Evolutionary conservation across 2,329 filamentous ascomycete species (phyloP), one percentile per base, ranked within the genome.

Genomic region (Chaetomium sp.): DNA sequence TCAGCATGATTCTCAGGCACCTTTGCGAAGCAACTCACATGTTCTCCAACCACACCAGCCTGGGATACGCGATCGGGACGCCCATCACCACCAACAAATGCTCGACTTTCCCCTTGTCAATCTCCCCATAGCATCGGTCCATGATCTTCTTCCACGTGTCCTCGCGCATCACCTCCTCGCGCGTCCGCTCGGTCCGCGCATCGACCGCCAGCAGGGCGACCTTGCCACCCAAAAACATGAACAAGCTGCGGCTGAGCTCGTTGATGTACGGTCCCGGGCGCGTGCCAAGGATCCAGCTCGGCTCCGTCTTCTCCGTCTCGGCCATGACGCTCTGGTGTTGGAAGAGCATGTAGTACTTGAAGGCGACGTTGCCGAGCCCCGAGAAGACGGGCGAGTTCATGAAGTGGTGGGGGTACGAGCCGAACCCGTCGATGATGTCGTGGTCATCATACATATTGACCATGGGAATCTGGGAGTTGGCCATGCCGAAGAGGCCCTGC

Each of bases 281-380:
- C 27, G 85, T 80, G 6, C 95, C 95, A 4, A 98, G 79, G 21
- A 96, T 80, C 95, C 95, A 98, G 74, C 92, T 97, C 2, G 94
- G 92, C 76, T 99, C 96, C 2, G 90, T 86, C 42, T 84, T 82
- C 70, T 96, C 89, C 0, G 89, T 92, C 78, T 99, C 95, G 54
- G 89, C 86, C 0, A 87, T 80, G 3, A 96, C 82, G 70, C 90
- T 96, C 76, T 99, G 96, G 71, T 99, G 95, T 76, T 99, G 95
- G 80, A 99, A 99, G 9, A 99, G 84, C 88, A 99, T 90, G 73
- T 99, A 99, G 78, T 98, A 99, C 76, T 99, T 99, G 85, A 95
- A 98, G 0, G 94, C 94, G 57, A 98, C 87, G 45, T 90, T 90
- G 2, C 95, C 96, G 9, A 99, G 78, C 0, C 96, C 95, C 2